Percentiles rank a stretch among this genome's conserved stretches.
phyloP scores from a whole-genome alignment of 2,329 filamentous ascomycete genomes.

The Talaromyces sp. region DNA sequence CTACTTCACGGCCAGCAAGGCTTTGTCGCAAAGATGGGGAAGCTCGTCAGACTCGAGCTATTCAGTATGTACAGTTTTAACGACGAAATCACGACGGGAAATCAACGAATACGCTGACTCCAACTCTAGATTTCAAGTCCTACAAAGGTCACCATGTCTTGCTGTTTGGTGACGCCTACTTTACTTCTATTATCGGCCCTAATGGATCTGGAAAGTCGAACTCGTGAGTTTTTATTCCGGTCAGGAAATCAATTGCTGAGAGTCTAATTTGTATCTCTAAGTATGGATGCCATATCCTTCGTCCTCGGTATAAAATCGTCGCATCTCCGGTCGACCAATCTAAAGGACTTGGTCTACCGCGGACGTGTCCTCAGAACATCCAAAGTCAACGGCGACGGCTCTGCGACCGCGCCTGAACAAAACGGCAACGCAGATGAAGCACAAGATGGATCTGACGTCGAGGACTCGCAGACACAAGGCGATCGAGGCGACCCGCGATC shows the following conservation, averaged over 20 bases:
- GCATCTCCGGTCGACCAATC: slow-evolving; percentile 88
- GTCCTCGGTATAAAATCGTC: slow-evolving; percentile 97
- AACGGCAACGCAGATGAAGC: slow-evolving; percentile 60
- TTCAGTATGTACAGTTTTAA: slow-evolving; percentile 58
- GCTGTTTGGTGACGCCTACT: slow-evolving; percentile 95
- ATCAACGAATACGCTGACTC: background rate
- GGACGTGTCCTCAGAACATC: slow-evolving; percentile 88
- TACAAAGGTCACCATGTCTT: slow-evolving; percentile 96
- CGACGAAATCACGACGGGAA: background rate
- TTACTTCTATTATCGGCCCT: slow-evolving; percentile 97
- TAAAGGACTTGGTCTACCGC: slow-evolving; percentile 93
- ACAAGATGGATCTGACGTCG: slow-evolving; percentile 55
- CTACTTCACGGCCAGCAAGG: slow-evolving; percentile 17
- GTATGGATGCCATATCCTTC: slow-evolving; percentile 99
- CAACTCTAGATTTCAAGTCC: slow-evolving; percentile 82
- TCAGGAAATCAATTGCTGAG: background rate
- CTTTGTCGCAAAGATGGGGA: slow-evolving; percentile 67
- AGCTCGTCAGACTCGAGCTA: slow-evolving; percentile 89
- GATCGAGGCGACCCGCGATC: slow-evolving; percentile 74
- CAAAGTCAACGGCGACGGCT: slow-evolving; percentile 86
- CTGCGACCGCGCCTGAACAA: slow-evolving; percentile 53
- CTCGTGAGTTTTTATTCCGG: slow-evolving; percentile 55
- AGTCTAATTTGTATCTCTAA: slow-evolving; percentile 33
- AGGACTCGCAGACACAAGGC: slow-evolving; percentile 59
- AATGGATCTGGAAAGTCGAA: slow-evolving; percentile 99